Base-by-base conservation (phyloP, 257 asterid species). In the Solanum raphanifolium region DNA sequence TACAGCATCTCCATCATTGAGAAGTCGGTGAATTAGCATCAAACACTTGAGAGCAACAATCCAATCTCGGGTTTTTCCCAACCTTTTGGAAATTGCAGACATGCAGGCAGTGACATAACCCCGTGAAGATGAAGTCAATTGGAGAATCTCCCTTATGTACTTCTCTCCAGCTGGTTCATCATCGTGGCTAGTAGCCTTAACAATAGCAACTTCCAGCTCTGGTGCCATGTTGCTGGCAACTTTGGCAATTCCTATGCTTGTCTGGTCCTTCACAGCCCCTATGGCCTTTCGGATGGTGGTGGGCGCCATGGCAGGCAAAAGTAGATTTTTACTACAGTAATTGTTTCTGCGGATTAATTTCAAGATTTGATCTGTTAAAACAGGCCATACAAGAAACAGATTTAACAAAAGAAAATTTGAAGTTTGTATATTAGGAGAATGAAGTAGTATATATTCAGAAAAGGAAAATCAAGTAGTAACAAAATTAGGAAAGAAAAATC, bases 221-320 rank as follows among this genome's bases (percentile, higher is more conserved):
- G 96, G 95, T 35, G 96, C 94, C 92, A 90, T 88, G 88, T 94
- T 94, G 90, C 94, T 90, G 10, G 96, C 92, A 2, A 94, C 96
- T 87, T 94, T 94, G 2, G 95, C 96, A 6, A 94, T 88, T 18
- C 96, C 93, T 74, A 94, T 94, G 87, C 96, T 94, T 9, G 95
- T 92, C 83, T 94, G 96, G 65, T 94, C 95, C 93, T 94, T 94
- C 90, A 94, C 94, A 35, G 96, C 94, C 43, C 96, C 96, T 35
- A 94, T 92, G 72, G 96, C 96, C 84, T 94, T 94, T 31, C 96
- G 91, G 3, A 93, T 91, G 1, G 96, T 92, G 75, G 72, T 94
- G 81, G 94, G 95, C 72, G 96, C 94, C 96, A 94, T 92, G 72
- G 31, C 9, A 39, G 55, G 29, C 20, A 21, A 74, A 35, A 35